phyloP scores from a whole-genome alignment of 2,329 filamentous ascomycete genomes.

The Colletotrichum cuscutae region DNA sequence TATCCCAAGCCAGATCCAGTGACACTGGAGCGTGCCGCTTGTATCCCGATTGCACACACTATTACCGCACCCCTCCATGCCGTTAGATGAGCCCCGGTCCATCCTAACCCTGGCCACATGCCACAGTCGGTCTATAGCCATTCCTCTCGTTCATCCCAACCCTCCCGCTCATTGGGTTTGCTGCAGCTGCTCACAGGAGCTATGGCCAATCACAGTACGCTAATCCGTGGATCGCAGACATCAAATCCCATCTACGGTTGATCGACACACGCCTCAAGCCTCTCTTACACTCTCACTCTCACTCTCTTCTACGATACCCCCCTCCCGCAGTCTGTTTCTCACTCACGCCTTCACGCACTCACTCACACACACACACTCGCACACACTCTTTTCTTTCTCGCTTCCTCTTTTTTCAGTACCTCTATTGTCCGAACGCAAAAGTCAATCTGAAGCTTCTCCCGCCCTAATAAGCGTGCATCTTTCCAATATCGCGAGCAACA shows the following conservation, averaged over 20 bases:
- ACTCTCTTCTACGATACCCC: background rate
- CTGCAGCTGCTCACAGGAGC: conserved; percentile 29
- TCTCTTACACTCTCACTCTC: too few species aligned
- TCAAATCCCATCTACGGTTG: conserved; percentile 1
- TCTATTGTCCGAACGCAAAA: background rate
- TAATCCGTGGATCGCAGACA: conserved; percentile 34
- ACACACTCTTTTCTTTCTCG: background rate
- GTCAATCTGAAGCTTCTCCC: conserved; percentile 5
- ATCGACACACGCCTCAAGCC: background rate
- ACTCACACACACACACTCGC: conserved; percentile 6
- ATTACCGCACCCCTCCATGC: conserved; percentile 33
- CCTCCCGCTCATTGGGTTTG: conserved; percentile 31
- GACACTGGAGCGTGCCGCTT: conserved; percentile 31
- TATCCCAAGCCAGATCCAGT: conserved; percentile 34
- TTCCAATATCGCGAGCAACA: conserved; percentile 1
- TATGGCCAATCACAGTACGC: conserved; percentile 36
- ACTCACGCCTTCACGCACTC: background rate
- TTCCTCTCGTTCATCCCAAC: conserved; percentile 30
- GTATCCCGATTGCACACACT: conserved; percentile 34
- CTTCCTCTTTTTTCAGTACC: background rate
- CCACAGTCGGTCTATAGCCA: conserved; percentile 23
- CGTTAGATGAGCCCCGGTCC: conserved; percentile 31
- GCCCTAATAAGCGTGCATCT: background rate
- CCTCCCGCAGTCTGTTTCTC: background rate
- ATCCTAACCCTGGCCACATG: conserved; percentile 33